These are phyloP conservation scores for Silene latifolia DNA, from an alignment of 148 eudicot species.

Conservation along the genomic window DNA sequence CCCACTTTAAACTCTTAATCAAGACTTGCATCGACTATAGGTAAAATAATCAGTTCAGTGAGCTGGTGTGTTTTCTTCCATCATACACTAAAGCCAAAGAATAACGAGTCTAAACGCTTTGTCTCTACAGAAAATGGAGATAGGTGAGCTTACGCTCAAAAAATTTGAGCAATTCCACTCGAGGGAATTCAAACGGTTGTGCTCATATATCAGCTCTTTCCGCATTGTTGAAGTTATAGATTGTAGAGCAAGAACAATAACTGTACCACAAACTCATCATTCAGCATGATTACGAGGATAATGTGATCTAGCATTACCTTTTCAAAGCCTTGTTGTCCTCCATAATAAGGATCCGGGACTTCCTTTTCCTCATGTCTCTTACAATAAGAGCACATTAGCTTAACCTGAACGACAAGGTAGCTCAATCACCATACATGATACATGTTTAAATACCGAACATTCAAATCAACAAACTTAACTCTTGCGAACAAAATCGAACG, in stretches of 20 bases:
- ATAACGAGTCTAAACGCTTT: too few relatives aligned
- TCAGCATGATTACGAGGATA: background rate
- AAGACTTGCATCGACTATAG: too few relatives aligned
- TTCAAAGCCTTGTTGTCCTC: slow-evolving; percentile 89
- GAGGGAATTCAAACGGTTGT: background rate
- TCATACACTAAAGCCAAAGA: too few relatives aligned
- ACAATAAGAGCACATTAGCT: slow-evolving; percentile 87
- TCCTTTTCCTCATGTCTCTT: slow-evolving; percentile 81
- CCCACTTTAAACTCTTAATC: too few relatives aligned
- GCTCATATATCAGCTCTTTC: background rate
- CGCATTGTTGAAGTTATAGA: background rate
- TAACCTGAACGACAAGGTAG: slow-evolving; percentile 45
- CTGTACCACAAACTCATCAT: background rate
- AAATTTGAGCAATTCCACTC: too few relatives aligned
- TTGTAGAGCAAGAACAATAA: background rate
- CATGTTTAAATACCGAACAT: background rate
- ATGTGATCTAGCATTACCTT: slow-evolving; percentile 47
- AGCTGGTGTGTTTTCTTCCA: too few relatives aligned
- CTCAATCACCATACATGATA: background rate
- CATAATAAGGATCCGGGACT: slow-evolving; percentile 98
- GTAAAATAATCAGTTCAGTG: too few relatives aligned
- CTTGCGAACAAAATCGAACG: background rate
- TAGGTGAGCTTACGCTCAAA: too few relatives aligned
- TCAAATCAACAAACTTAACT: slow-evolving; percentile 8
- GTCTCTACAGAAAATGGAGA: too few relatives aligned